A percentile compares a stretch with the other conserved stretches of the same genome.
Conservation (phyloP, 2,329 filamentous ascomycete species). For the Aureobasidium subglaciale region DNA sequence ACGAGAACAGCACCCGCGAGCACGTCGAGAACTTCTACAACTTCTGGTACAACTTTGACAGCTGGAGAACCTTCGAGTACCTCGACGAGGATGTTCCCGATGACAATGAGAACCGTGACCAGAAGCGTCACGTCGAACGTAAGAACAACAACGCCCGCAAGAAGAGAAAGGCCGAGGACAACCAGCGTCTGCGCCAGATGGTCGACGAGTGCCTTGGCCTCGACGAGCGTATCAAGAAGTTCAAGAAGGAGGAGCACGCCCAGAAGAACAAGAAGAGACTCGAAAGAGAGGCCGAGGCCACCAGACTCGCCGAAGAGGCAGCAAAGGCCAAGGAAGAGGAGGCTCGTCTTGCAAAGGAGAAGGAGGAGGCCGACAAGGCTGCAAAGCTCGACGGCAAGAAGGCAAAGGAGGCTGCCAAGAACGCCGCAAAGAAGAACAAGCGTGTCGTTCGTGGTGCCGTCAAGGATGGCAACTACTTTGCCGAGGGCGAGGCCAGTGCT, state of each 20-base stretch:
- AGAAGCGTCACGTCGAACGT: conserved; percentile 95
- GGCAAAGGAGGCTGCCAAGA: conserved; percentile 97
- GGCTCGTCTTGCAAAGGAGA: conserved; percentile 70
- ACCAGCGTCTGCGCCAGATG: conserved; percentile 76
- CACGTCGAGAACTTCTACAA: conserved; percentile 97
- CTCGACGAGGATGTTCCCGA: conserved; percentile 98
- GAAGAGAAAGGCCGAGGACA: conserved; percentile 99
- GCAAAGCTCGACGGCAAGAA: conserved; percentile 84
- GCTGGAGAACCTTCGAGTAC: conserved; percentile 96
- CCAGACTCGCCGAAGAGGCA: conserved; percentile 79
- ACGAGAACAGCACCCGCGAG: conserved; percentile 76
- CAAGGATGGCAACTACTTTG: conserved; percentile 98
- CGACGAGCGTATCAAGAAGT: conserved; percentile 96
- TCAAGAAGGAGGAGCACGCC: conserved; percentile 84
- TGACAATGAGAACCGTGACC: conserved; percentile 97
- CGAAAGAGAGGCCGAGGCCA: conserved; percentile 87
- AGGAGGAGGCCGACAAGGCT: conserved; percentile 78
- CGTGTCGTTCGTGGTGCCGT: conserved; percentile 86
- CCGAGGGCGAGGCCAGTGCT: conserved; percentile 59
- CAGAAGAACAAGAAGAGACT: conserved; percentile 92
- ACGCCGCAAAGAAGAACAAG: conserved; percentile 99
- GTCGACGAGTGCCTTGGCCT: conserved; percentile 77
- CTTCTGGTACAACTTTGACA: conserved; percentile 99
- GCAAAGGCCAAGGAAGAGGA: conserved; percentile 77
- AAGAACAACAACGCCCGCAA: conserved; percentile 97